phyloP scores from a whole-genome alignment of 495 filamentous ascomycete species.

The Penicillium nucicola region DNA sequence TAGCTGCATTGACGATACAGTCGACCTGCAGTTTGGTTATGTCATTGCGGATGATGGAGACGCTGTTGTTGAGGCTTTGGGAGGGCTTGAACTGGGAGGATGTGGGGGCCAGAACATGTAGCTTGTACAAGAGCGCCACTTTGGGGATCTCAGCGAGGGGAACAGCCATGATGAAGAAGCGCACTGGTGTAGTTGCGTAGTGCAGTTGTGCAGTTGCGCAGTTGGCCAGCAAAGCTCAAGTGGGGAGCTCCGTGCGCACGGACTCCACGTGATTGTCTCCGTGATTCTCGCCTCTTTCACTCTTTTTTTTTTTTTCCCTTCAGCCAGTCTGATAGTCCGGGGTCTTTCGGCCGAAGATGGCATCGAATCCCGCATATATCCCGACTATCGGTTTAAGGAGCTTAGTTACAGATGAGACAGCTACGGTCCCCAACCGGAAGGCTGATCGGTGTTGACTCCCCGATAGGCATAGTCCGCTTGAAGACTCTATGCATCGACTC shows the following conservation, averaged over 20 bases:
- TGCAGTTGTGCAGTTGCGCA: background rate
- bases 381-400: too few species aligned
- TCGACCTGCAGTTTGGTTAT: conserved; percentile 80
- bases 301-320: too few species aligned
- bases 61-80: conserved; percentile 62
- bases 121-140: conserved; percentile 57
- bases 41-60: conserved; percentile 70
- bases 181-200: background rate
- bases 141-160: conserved; percentile 60
- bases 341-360: too few species aligned
- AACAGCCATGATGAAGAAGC: conserved; percentile 5
- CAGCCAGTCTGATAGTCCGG: too few species aligned
- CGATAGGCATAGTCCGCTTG: background rate
- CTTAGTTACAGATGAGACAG: too few species aligned
- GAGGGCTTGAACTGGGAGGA: conserved; percentile 36
- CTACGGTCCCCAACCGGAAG: background rate
- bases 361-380: too few species aligned
- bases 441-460: background rate
- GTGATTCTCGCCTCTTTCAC: too few species aligned
- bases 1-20: conserved; percentile 93
- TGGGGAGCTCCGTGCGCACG: background rate
- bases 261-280: too few species aligned
- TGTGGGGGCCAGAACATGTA: conserved; percentile 23
- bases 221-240: background rate
- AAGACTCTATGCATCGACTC: background rate